phyloP scores from a whole-genome alignment of 208 protist species.

The Leptomonas seymouri region DNA sequence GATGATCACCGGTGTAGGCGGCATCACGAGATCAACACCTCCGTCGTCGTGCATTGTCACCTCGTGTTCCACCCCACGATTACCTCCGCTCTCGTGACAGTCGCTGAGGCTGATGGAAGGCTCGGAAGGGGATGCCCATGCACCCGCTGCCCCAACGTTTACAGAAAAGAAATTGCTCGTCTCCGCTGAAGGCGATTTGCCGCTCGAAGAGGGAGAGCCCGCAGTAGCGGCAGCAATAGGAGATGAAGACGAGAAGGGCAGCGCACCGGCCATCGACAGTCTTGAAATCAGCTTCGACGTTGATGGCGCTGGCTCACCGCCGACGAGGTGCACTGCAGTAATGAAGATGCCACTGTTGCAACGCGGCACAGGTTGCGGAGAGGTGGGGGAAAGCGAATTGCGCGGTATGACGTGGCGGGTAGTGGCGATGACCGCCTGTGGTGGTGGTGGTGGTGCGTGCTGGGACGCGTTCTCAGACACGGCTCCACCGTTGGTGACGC shows the following conservation, averaged over 20 bases:
- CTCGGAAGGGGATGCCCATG: neutral
- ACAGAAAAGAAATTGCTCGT: neutral
- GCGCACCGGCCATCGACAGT: slow-evolving; percentile 2
- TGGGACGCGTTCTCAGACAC: neutral
- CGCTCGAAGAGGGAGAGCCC: neutral
- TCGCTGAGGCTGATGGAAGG: neutral
- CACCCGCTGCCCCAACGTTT: neutral
- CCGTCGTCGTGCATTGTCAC: neutral
- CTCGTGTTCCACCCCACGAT: slow-evolving; percentile 6
- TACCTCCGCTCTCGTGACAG: neutral
- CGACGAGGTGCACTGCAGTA: slow-evolving; percentile 6
- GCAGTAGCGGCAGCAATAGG: neutral
- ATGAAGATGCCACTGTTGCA: slow-evolving; percentile 20
- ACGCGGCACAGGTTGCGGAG: neutral
- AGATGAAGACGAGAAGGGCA: neutral
- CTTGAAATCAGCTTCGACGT: slow-evolving; percentile 15
- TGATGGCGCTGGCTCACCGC: slow-evolving; percentile 7
- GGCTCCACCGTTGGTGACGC: neutral
- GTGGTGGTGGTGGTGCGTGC: neutral
- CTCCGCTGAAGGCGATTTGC: neutral
- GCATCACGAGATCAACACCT: neutral
- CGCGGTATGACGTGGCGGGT: neutral
- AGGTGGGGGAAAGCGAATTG: neutral
- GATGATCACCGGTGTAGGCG: slow-evolving; percentile 1
- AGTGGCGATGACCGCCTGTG: neutral